These are phyloP conservation scores for sunflower (Helianthus annuus) DNA, from an alignment of 129 eudicot genomes.

Conservation along the genomic window HanXRQr2.0-SUNRISE NC_035441.2:90215791-90216290, in stretches of 20 bases:
- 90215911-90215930: no score
- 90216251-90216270: conserved; percentile 78
- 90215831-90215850: no score
- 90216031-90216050: conserved; percentile 18
- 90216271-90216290: conserved; percentile 70
- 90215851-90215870: no score
- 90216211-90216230: not conserved
- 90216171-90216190: conserved; percentile 67
- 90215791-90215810: no score
- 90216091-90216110: conserved; percentile 71
- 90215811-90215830: no score
- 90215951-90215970: not conserved
- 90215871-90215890: no score
- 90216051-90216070: conserved; percentile 51
- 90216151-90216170: conserved; percentile 38
- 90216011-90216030: no score
- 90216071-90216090: conserved; percentile 51
- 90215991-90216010: no score
- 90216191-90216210: not conserved
- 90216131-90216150: conserved; percentile 88
- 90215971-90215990: not conserved
- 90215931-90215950: no score
- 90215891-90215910: no score
- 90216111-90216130: conserved; percentile 68
- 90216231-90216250: conserved; percentile 59